Evolutionary conservation across 164 flowering plant species (phyloP).

Genomic region (Euptelea pleiosperma): DNA sequence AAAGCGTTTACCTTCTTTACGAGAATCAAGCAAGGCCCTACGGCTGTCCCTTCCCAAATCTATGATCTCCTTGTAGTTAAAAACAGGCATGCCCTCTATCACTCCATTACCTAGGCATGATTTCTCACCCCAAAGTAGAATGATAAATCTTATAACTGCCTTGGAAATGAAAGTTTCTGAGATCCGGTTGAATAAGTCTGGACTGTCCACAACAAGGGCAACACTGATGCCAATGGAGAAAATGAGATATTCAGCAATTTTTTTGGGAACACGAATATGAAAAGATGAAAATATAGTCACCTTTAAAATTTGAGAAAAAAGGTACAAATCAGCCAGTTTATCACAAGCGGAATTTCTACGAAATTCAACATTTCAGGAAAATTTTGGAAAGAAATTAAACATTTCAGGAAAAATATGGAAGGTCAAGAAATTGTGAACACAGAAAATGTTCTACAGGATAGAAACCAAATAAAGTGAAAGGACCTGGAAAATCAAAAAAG

Average conservation of each 20-base stretch:
- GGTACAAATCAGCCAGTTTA: too few species aligned
- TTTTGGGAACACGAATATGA: neutral
- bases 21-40: conserved; percentile 31
- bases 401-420: too few species aligned
- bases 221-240: conserved; percentile 40
- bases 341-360: too few species aligned
- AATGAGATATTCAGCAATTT: conserved; percentile 7
- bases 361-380: too few species aligned
- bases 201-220: conserved; percentile 79
- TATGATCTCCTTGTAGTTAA: conserved; percentile 57
- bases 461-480: too few species aligned
- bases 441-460: too few species aligned
- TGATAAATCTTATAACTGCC: conserved; percentile 49
- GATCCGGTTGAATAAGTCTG: conserved; percentile 60
- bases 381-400: too few species aligned
- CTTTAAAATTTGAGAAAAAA: too few species aligned
- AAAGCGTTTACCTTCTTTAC: conserved; percentile 46
- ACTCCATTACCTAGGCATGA: conserved; percentile 34
- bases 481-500: too few species aligned
- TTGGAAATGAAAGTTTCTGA: conserved; percentile 44
- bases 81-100: conserved; percentile 39
- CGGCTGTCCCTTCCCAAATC: conserved; percentile 65
- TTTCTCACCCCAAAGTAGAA: conserved; percentile 95
- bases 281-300: too few species aligned
- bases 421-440: too few species aligned